Conservation (phyloP, 805 yeast genomes). For the Ogataea kodamae region DNA sequence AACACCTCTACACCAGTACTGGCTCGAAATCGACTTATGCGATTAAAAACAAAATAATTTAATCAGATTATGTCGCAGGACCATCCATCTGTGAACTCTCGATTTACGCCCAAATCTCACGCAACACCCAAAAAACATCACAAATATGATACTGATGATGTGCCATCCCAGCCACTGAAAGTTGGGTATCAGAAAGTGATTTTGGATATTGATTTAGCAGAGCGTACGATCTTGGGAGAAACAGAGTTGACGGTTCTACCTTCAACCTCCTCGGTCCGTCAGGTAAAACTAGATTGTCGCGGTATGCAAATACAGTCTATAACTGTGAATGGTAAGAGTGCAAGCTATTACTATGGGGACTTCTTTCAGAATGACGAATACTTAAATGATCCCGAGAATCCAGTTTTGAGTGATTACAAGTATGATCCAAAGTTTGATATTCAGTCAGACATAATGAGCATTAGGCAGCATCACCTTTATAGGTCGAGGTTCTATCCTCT, state of each 20-base stretch:
- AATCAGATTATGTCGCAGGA: conserved; percentile 14
- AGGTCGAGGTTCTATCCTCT: conserved; percentile 50
- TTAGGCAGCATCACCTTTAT: conserved; percentile 58
- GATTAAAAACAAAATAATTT: conserved; percentile 1
- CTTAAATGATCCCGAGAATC: conserved; percentile 30
- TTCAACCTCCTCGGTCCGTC: conserved; percentile 50
- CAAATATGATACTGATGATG: conserved; percentile 24
- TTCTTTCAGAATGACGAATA: conserved; percentile 36
- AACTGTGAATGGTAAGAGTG: conserved; percentile 57
- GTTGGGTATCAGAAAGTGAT: conserved; percentile 83
- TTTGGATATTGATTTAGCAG: conserved; percentile 74
- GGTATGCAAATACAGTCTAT: conserved; percentile 65
- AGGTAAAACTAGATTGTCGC: conserved; percentile 74
- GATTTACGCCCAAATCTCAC: conserved; percentile 23
- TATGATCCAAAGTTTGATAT: conserved; percentile 38
- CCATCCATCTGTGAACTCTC: conserved; percentile 24
- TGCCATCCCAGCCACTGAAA: conserved; percentile 47
- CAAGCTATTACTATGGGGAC: conserved; percentile 56
- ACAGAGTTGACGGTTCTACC: conserved; percentile 86
- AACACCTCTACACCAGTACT: conserved; percentile 8
- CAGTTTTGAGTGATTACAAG: conserved; percentile 29
- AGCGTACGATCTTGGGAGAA: conserved; percentile 56
- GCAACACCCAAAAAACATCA: conserved; percentile 26
- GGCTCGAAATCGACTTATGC: not conserved
- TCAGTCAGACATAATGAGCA: conserved; percentile 38